A percentile compares a stretch with the other conserved stretches of the same genome.
Conservation (phyloP, 1,284 basidiomycete genomes). For the Moesziomyces aphidis region DNA sequence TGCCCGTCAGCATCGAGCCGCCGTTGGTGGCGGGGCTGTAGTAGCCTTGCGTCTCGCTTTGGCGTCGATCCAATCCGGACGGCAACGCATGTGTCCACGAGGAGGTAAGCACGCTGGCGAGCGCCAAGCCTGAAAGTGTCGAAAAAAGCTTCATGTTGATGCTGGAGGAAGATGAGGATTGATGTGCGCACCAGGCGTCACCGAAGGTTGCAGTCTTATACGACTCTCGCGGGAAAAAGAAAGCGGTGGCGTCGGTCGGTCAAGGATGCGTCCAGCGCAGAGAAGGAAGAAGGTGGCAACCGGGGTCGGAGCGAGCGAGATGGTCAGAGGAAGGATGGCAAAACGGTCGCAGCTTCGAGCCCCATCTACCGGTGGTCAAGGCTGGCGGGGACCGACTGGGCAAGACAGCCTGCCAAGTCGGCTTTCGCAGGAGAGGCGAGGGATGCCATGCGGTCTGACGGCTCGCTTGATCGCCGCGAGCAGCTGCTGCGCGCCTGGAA, state of each 20-base stretch:
- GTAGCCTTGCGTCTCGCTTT: constrained; percentile 20
- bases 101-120: constrained; percentile 8
- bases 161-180: neutral
- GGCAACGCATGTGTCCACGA: constrained; percentile 15
- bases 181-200: constrained; percentile 16
- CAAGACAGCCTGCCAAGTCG: neutral
- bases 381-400: neutral
- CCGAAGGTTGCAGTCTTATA: neutral
- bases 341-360: neutral
- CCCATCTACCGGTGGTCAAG: neutral
- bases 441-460: neutral
- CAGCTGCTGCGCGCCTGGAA: neutral
- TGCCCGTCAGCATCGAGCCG: constrained; percentile 41
- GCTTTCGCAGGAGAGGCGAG: neutral
- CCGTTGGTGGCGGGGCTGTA: constrained; percentile 32
- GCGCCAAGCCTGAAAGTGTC: constrained; percentile 10
- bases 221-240: neutral
- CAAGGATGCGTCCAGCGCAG: constrained; percentile 30
- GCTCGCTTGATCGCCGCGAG: neutral
- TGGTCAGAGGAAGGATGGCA: neutral
- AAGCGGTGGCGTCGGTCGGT: neutral
- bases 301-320: neutral
- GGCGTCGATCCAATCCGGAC: constrained; percentile 8
- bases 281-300: neutral
- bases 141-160: constrained; percentile 23